These are phyloP conservation scores for Yamadazyma pseudoaaseri DNA, from an alignment of 1,139 yeast genomes.

Conservation along the genomic window DNA sequence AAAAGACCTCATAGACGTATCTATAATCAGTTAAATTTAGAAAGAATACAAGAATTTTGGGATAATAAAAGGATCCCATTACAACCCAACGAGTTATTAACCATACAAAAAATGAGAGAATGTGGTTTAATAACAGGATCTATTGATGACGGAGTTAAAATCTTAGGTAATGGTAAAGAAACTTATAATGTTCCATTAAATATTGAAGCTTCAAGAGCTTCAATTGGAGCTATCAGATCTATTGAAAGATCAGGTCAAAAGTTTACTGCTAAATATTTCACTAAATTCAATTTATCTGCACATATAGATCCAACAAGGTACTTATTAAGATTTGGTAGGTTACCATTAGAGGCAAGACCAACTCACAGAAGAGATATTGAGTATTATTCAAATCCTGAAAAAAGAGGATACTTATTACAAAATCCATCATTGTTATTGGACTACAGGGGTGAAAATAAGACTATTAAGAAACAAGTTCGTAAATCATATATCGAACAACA, in stretches of 20 bases:
- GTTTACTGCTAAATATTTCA: slow-evolving; percentile 72
- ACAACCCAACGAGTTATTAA: slow-evolving; percentile 60
- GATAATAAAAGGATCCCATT: slow-evolving; percentile 68
- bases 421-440: slow-evolving; percentile 40
- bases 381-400: slow-evolving; percentile 68
- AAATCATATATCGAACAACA: slow-evolving; percentile 28
- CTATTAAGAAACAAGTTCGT: slow-evolving; percentile 18
- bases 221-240: slow-evolving; percentile 66
- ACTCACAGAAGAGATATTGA: slow-evolving; percentile 77
- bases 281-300: slow-evolving; percentile 65
- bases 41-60: slow-evolving; percentile 60
- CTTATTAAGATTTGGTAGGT: slow-evolving; percentile 65
- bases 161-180: slow-evolving; percentile 68
- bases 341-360: slow-evolving; percentile 88
- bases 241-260: slow-evolving; percentile 74
- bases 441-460: slow-evolving; percentile 25
- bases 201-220: slow-evolving; percentile 82
- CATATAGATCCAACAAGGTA: slow-evolving; percentile 76
- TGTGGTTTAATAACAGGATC: slow-evolving; percentile 72
- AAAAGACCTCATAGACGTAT: slow-evolving; percentile 54
- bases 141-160: slow-evolving; percentile 76
- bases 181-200: slow-evolving; percentile 58
- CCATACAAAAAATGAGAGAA: slow-evolving; percentile 63
- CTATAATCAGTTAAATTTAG: slow-evolving; percentile 54
- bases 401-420: slow-evolving; percentile 70